phyloP scores from a whole-genome alignment of 1,284 basidiomycete species.

The Papiliotrema flavescens region DNA sequence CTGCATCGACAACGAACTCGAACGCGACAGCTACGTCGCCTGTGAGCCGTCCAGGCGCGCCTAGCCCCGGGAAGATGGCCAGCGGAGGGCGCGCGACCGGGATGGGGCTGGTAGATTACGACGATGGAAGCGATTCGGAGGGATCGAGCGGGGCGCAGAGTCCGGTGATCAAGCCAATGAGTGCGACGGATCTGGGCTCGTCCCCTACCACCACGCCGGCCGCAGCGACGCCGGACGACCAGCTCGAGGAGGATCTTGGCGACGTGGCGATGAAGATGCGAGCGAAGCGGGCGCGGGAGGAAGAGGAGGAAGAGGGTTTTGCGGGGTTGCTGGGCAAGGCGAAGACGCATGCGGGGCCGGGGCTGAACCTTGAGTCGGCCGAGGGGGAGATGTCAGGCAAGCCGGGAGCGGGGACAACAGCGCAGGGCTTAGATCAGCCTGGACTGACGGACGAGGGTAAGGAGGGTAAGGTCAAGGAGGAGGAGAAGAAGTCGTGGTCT shows the following conservation, averaged over 20 bases:
- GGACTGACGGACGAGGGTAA: slow-evolving; percentile 3
- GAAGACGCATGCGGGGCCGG: not conserved
- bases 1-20: not conserved
- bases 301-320: slow-evolving; percentile 66
- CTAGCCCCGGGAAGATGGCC: slow-evolving; percentile 6
- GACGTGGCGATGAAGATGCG: slow-evolving; percentile 54
- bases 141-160: slow-evolving; percentile 28
- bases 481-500: slow-evolving; percentile 27
- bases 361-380: not conserved
- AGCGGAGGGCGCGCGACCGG: slow-evolving; percentile 5
- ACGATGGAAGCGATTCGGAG: slow-evolving; percentile 48
- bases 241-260: slow-evolving; percentile 40
- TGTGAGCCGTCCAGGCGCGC: slow-evolving; percentile 6
- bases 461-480: slow-evolving; percentile 4
- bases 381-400: not conserved
- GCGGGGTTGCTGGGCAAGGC: slow-evolving; percentile 23
- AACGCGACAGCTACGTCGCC: not conserved
- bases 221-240: slow-evolving; percentile 2
- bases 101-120: slow-evolving; percentile 42
- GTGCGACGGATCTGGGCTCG: not conserved
- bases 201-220: not conserved
- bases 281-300: slow-evolving; percentile 66
- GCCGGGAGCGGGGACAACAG: not conserved
- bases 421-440: not conserved
- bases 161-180: slow-evolving; percentile 9